Evolutionary conservation across 768 basidiomycete species (phyloP).

Genomic region (Holtermannia corniformis): DNA sequence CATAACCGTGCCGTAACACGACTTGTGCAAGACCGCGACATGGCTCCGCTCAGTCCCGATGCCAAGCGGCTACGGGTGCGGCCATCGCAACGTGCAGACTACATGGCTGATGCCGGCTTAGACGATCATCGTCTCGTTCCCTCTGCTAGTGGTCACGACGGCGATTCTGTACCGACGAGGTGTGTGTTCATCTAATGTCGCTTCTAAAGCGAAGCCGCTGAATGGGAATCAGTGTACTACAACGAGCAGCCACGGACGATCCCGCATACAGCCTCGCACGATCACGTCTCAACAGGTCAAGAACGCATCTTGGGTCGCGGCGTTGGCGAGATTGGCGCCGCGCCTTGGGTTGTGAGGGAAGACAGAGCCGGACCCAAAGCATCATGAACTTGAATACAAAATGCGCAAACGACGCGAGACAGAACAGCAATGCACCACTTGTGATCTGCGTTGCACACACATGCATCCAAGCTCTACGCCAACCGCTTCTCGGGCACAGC

Average conservation of each 20-base stretch:
- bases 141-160: conserved; percentile 24
- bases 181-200: neutral
- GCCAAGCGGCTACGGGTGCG: conserved; percentile 25
- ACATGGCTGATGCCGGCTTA: neutral
- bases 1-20: no score
- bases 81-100: neutral
- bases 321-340: conserved; percentile 22
- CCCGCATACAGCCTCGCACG: conserved; percentile 2
- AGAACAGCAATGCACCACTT: neutral
- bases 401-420: neutral
- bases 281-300: conserved; percentile 5
- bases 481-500: neutral
- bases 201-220: neutral
- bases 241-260: conserved; percentile 27
- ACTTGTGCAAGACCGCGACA: no score
- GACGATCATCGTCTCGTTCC: conserved; percentile 31
- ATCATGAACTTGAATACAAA: conserved; percentile 2
- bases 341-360: conserved; percentile 18
- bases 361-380: neutral
- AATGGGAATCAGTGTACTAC: conserved; percentile 12
- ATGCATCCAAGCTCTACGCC: neutral
- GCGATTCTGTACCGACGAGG: conserved; percentile 27
- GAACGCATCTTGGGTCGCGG: conserved; percentile 16
- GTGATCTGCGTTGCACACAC: neutral
- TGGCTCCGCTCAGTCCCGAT: conserved; percentile 22